Conservation (phyloP, 1,284 basidiomycete genomes). For the Ganoderma lucidum region DNA sequence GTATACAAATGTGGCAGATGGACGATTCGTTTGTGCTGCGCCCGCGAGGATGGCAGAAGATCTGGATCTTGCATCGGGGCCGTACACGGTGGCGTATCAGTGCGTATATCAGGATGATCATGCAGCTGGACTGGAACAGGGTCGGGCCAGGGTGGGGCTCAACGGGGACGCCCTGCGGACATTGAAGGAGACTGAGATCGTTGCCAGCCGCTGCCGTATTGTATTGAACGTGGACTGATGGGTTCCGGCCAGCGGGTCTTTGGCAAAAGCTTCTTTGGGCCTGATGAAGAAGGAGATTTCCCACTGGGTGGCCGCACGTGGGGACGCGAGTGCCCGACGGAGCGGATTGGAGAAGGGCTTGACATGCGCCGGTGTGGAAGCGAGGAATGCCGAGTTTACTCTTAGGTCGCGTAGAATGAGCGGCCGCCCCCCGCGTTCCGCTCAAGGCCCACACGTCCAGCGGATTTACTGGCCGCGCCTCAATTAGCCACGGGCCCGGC, state of each 20-base stretch:
- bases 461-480: conserved; percentile 15
- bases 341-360: not conserved
- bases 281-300: not conserved
- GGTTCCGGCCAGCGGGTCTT: not conserved
- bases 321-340: not conserved
- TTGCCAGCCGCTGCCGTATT: conserved; percentile 2
- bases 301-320: conserved; percentile 11
- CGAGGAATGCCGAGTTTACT: conserved; percentile 7
- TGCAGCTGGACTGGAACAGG: not conserved
- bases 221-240: conserved; percentile 3
- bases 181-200: conserved; percentile 1
- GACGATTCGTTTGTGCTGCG: not conserved
- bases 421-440: conserved; percentile 22
- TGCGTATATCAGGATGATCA: not conserved
- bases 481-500: conserved; percentile 24
- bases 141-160: conserved; percentile 1
- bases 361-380: conserved; percentile 6
- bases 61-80: not conserved
- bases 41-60: not conserved
- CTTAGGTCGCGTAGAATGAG: conserved; percentile 14
- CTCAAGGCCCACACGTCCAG: conserved; percentile 22
- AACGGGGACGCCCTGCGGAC: not conserved
- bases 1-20: not conserved
- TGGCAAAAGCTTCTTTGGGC: not conserved
- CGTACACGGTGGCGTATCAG: not conserved